phyloP scores from a whole-genome alignment of 805 yeast genomes.

The Crinitomyces ghanaensis region DNA sequence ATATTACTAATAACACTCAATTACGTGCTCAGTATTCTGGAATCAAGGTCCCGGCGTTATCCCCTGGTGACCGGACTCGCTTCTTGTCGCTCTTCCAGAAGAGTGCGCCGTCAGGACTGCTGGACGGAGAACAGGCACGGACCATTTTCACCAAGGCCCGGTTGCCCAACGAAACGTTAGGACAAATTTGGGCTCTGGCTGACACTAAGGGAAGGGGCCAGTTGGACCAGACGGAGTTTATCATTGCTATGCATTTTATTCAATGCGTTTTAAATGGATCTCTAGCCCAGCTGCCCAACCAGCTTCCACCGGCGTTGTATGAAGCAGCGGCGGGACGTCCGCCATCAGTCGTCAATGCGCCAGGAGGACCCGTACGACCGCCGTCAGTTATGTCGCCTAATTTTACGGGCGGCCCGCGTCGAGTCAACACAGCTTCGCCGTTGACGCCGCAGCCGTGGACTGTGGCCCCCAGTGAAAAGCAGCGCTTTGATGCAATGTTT shows the following conservation, averaged over 20 bases:
- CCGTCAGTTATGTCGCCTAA: conserved; percentile 16
- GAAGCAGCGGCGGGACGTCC: conserved; percentile 27
- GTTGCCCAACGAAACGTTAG: conserved; percentile 63
- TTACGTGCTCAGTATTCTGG: conserved; percentile 4
- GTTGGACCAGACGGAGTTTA: conserved; percentile 62
- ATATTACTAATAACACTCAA: neutral
- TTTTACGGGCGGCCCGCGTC: conserved; percentile 4
- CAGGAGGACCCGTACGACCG: conserved; percentile 11
- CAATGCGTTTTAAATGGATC: conserved; percentile 65
- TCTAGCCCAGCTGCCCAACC: conserved; percentile 44
- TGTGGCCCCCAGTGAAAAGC: conserved; percentile 54
- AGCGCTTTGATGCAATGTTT: conserved; percentile 71
- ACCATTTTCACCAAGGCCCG: conserved; percentile 83
- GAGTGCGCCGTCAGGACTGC: conserved; percentile 44
- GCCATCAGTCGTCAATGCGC: conserved; percentile 14
- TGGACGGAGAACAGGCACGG: conserved; percentile 72
- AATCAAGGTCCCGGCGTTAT: conserved; percentile 24
- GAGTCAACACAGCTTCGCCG: neutral
- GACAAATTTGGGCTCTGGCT: conserved; percentile 80
- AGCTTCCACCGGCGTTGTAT: conserved; percentile 30
- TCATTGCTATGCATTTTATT: conserved; percentile 90
- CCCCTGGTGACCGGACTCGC: conserved; percentile 26
- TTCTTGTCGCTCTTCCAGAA: conserved; percentile 47
- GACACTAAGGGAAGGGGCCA: conserved; percentile 68
- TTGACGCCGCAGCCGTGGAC: conserved; percentile 46